Conservation (phyloP, 345 rosid genomes). For the Excoecaria agallocha region DNA sequence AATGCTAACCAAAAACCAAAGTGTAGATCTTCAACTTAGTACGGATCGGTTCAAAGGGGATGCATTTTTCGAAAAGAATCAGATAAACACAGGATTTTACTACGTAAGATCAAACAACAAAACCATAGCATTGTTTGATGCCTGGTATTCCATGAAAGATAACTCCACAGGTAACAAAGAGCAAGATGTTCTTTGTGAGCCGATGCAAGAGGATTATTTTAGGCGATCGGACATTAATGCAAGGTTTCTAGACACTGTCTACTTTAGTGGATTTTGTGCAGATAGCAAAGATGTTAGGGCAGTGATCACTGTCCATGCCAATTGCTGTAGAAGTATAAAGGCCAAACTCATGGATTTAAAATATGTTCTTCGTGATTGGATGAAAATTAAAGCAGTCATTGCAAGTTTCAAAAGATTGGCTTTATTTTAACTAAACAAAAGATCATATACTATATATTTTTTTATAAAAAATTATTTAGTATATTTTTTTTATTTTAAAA, state of each 20-base stretch:
- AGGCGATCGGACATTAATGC: neutral
- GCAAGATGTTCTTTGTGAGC: slow-evolving; percentile 23
- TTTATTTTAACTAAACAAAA: too few species aligned
- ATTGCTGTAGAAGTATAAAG: slow-evolving; percentile 26
- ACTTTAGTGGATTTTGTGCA: slow-evolving; percentile 29
- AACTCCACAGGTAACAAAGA: slow-evolving; percentile 25
- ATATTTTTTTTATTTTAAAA: too few species aligned
- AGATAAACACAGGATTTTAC: slow-evolving; percentile 31
- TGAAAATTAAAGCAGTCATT: slow-evolving; percentile 4
- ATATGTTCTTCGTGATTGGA: slow-evolving; percentile 24
- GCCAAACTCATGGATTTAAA: slow-evolving; percentile 25
- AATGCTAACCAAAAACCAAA: slow-evolving; percentile 14
- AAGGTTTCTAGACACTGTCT: slow-evolving; percentile 23
- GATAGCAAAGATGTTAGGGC: slow-evolving; percentile 18
- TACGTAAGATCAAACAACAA: slow-evolving; percentile 23
- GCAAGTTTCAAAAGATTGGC: neutral
- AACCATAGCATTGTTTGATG: slow-evolving; percentile 25
- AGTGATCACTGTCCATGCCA: slow-evolving; percentile 30
- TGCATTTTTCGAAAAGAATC: neutral
- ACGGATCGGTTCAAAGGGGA: slow-evolving; percentile 27
- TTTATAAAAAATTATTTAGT: too few species aligned
- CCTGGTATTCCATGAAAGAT: slow-evolving; percentile 25
- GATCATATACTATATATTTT: too few species aligned
- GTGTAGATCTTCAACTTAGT: slow-evolving; percentile 26
- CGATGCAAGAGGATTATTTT: neutral